phyloP scores from a whole-genome alignment of 2,329 filamentous ascomycete species.

The Alternaria arbusti region DNA sequence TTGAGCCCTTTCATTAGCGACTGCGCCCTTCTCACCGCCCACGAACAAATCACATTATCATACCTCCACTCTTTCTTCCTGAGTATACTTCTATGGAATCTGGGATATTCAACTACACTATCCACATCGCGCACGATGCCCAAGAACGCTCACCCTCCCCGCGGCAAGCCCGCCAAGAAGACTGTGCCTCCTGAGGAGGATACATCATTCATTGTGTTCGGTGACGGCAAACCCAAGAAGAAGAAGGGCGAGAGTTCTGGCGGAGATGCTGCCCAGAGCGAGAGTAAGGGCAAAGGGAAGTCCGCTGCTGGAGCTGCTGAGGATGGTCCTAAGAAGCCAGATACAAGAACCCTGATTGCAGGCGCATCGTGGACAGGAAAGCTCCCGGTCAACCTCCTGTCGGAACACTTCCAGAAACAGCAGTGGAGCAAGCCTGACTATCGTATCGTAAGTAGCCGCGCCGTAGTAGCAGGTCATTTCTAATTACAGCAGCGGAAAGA shows the following conservation, averaged over 20 bases:
- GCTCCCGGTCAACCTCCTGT: slow-evolving; percentile 88
- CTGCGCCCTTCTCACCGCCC: slow-evolving; percentile 19
- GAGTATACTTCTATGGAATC: slow-evolving; percentile 13
- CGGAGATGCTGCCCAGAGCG: slow-evolving; percentile 13
- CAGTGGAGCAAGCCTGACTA: slow-evolving; percentile 96
- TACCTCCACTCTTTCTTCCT: neutral
- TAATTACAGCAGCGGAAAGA: slow-evolving; percentile 63
- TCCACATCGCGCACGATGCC: slow-evolving; percentile 46
- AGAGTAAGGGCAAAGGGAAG: slow-evolving; percentile 46
- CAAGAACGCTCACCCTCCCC: slow-evolving; percentile 58
- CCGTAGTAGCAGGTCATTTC: neutral
- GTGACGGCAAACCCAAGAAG: slow-evolving; percentile 53
- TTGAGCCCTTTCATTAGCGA: slow-evolving; percentile 26
- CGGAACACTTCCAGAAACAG: slow-evolving; percentile 94
- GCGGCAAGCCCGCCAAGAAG: slow-evolving; percentile 50
- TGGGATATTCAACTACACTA: neutral
- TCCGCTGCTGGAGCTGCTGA: slow-evolving; percentile 31
- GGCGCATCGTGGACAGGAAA: slow-evolving; percentile 98
- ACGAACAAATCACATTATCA: slow-evolving; percentile 8
- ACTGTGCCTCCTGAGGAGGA: slow-evolving; percentile 54
- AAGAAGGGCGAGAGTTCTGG: slow-evolving; percentile 40
- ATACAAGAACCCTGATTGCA: slow-evolving; percentile 80
- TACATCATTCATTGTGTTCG: slow-evolving; percentile 58
- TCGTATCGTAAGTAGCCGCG: slow-evolving; percentile 65
- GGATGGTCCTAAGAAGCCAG: slow-evolving; percentile 63